A percentile compares a stretch with the other conserved stretches of the same genome.
These are phyloP conservation scores for Pseudopithomyces chartarum DNA, from an alignment of 2,329 filamentous ascomycete genomes.

Conservation along the genomic window DNA sequence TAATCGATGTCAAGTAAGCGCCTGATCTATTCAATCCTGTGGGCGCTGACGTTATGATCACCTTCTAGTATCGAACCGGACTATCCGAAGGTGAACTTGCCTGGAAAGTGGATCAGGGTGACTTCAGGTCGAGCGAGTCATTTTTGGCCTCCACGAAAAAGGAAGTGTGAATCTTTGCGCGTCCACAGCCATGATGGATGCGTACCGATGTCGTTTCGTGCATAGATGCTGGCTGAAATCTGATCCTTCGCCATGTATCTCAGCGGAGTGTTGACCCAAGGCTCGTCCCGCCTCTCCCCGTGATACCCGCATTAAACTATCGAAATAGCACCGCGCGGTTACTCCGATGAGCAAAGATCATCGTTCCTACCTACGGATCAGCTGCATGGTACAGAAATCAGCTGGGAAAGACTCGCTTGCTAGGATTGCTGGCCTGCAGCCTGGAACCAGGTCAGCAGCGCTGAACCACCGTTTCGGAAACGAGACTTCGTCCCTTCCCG, in stretches of 20 bases:
- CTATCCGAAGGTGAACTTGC: background rate
- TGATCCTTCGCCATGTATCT: background rate
- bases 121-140: background rate
- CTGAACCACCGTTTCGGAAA: conserved; percentile 6
- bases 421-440: background rate
- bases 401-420: background rate
- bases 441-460: background rate
- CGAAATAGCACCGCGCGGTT: background rate
- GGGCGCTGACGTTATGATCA: conserved; percentile 1
- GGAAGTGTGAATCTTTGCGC: background rate
- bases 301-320: conserved; percentile 2
- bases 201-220: background rate
- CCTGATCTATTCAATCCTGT: background rate
- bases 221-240: background rate
- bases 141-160: background rate
- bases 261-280: background rate
- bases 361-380: background rate
- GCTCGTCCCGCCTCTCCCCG: conserved; percentile 5
- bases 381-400: background rate
- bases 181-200: background rate
- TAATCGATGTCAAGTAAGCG: background rate
- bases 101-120: background rate
- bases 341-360: conserved; percentile 2
- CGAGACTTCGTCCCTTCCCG: background rate
- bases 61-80: background rate